Conservation (phyloP, 257 asterid genomes). For the Prunella vulgaris region DNA sequence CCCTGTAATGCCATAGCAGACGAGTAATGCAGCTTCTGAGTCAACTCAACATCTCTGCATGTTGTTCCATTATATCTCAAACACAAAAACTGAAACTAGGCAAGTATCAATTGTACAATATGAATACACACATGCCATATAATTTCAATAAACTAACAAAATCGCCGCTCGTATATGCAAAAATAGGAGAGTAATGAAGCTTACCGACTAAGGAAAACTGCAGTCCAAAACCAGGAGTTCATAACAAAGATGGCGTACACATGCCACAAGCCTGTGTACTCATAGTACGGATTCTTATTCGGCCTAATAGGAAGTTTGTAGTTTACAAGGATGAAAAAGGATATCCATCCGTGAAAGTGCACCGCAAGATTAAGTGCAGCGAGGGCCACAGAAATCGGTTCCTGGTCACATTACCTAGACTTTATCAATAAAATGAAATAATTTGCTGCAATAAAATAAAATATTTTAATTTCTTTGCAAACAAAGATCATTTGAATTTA, state of each 20-base stretch:
- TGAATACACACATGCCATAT: neutral
- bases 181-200: constrained; percentile 19
- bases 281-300: constrained; percentile 63
- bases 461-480: no score
- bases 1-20: constrained; percentile 71
- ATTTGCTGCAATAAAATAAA: no score
- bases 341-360: constrained; percentile 90
- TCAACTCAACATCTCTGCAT: constrained; percentile 75
- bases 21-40: constrained; percentile 74
- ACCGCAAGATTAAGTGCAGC: constrained; percentile 77
- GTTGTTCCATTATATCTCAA: constrained; percentile 9
- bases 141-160: neutral
- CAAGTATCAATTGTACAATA: neutral
- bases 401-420: constrained; percentile 38
- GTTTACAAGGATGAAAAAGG: constrained; percentile 70
- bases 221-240: constrained; percentile 89
- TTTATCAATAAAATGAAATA: neutral
- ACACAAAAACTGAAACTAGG: constrained; percentile 1
- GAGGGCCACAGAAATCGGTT: constrained; percentile 82
- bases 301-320: constrained; percentile 65
- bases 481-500: no score
- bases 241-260: constrained; percentile 59
- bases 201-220: constrained; percentile 77
- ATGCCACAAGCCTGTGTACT: constrained; percentile 76
- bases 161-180: neutral